phyloP scores from a whole-genome alignment of 345 rosid genomes.

The Citrus reticulata region DNA sequence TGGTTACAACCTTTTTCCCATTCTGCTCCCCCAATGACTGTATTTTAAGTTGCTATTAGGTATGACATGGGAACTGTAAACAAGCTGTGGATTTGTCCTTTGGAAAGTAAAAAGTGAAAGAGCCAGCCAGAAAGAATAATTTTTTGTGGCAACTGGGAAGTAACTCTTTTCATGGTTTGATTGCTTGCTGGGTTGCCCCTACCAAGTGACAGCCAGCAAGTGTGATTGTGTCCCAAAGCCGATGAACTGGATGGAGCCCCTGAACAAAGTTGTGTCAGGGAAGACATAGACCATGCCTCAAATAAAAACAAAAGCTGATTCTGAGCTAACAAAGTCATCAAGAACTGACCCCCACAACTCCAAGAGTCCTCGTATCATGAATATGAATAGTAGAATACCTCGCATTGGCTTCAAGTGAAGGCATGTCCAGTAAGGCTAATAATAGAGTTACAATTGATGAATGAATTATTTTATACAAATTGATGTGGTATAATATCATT shows the following conservation, averaged over 20 bases:
- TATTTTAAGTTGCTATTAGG: not conserved
- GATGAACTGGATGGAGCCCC: not conserved
- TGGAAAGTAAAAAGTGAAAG: not conserved
- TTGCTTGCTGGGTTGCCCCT: not conserved
- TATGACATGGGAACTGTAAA: not conserved
- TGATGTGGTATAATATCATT: too few species aligned
- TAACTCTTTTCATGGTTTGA: not conserved
- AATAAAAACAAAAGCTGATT: not conserved
- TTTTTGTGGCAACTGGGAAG: not conserved
- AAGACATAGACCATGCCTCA: constrained; percentile 4
- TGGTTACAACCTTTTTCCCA: not conserved
- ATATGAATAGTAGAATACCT: not conserved
- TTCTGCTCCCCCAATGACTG: not conserved
- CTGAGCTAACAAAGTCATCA: not conserved
- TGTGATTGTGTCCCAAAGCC: not conserved
- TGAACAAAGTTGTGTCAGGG: not conserved
- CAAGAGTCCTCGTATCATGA: not conserved
- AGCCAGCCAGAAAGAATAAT: not conserved
- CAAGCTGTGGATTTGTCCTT: not conserved
- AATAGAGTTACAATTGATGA: too few species aligned
- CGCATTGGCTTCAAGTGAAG: not conserved
- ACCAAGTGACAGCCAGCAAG: not conserved
- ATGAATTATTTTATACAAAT: too few species aligned
- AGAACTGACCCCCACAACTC: not conserved
- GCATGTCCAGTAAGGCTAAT: too few species aligned